A percentile compares a stretch with the other conserved stretches of the same genome.
Conservation (phyloP, 257 asterid species). For the Solanum chmielewskii region DNA sequence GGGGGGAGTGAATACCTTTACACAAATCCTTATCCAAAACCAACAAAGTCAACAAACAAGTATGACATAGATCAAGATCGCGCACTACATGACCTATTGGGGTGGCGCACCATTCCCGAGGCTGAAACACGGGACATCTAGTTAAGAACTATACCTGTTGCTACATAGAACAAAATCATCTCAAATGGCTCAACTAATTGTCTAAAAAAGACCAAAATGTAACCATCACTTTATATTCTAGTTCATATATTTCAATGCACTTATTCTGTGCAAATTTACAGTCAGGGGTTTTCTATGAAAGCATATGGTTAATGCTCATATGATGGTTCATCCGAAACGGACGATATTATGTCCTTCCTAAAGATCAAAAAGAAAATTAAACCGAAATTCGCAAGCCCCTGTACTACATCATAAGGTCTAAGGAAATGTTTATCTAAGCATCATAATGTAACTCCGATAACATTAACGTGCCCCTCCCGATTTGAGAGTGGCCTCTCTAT, state of each 20-base stretch:
- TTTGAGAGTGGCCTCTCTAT: neutral
- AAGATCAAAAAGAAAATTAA: neutral
- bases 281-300: neutral
- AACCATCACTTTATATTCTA: neutral
- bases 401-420: neutral
- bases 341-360: neutral
- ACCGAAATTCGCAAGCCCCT: neutral
- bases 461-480: neutral
- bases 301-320: neutral
- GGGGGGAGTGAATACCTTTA: neutral
- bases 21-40: neutral
- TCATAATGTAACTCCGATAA: neutral
- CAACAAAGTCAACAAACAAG: neutral
- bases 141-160: neutral
- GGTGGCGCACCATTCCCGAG: no score
- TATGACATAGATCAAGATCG: neutral
- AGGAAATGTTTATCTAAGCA: neutral
- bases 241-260: neutral
- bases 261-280: constrained; percentile 3
- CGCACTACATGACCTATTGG: no score
- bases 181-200: neutral
- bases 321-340: neutral
- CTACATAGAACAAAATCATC: neutral
- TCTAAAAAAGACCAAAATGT: neutral
- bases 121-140: no score